These are phyloP conservation scores for Bacidia rubella DNA, from an alignment of 495 filamentous ascomycete genomes.

Conservation along the genomic window DNA sequence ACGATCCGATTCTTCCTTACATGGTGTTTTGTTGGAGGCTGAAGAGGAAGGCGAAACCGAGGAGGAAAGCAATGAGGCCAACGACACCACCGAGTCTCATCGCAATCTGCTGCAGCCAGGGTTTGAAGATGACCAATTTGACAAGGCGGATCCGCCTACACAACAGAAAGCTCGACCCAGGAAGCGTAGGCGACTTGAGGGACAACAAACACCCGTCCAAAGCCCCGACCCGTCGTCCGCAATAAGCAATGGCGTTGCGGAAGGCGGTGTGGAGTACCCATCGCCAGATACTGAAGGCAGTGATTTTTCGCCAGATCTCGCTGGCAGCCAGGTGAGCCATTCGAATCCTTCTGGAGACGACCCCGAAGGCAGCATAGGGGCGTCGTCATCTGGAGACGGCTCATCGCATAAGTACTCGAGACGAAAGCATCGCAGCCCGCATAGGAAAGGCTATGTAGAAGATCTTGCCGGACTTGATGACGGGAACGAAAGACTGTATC, in stretches of 20 bases:
- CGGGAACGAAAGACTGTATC: slow-evolving; percentile 76
- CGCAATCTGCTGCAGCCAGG: slow-evolving; percentile 70
- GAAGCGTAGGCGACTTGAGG: slow-evolving; percentile 31
- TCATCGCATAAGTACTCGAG: background rate
- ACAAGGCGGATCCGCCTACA: slow-evolving; percentile 17
- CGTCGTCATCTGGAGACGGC: background rate
- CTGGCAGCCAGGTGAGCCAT: slow-evolving; percentile 17
- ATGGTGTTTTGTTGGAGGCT: slow-evolving; percentile 61
- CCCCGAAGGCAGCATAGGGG: slow-evolving; percentile 27
- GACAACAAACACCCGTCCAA: background rate
- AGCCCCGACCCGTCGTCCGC: too few relatives aligned
- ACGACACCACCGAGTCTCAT: slow-evolving; percentile 43
- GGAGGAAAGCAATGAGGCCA: slow-evolving; percentile 15
- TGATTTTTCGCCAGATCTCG: slow-evolving; percentile 29
- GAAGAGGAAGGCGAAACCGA: slow-evolving; percentile 48
- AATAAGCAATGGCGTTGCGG: background rate
- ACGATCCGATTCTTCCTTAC: slow-evolving; percentile 46
- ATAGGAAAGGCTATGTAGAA: slow-evolving; percentile 25
- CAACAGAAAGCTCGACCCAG: slow-evolving; percentile 17
- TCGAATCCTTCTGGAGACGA: slow-evolving; percentile 12
- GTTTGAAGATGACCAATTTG: slow-evolving; percentile 41
- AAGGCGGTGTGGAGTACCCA: background rate
- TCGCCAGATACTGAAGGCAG: slow-evolving; percentile 32
- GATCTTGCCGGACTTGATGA: slow-evolving; percentile 76
- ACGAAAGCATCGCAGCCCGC: background rate